Evolutionary conservation across 176 grass and related monocot species (phyloP), one percentile per base, ranked within the genome.

Genomic region (Neostapfia colusana): DNA sequence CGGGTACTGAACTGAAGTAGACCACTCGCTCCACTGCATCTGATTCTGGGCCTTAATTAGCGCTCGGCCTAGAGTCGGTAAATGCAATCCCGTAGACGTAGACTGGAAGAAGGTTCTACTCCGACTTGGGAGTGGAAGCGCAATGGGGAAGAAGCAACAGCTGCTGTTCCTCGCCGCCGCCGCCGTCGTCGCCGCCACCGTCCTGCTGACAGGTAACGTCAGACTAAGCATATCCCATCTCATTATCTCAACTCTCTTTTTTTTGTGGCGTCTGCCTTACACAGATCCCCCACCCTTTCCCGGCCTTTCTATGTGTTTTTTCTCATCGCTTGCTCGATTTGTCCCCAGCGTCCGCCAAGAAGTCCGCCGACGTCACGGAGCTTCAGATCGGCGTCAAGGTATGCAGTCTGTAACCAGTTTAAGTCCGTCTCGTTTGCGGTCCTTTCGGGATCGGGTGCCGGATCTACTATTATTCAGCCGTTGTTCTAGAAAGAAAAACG

Each of bases 311-410:
- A 31, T 26, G 1, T 50, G 73, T 24, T 16, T 15, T 15, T 40
- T 82, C 42, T 81, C 34, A 64, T 62, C 8, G 31, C 26, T 62
- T 24, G 64, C 72, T 67, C 41, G 63, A 77, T 65, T 59, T 70
- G 31, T 38, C 57, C 75, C 18, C 78, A 93, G 91, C 81, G 79
- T 91, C 88, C 54, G 91, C 94, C 10, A 93, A 91, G 84, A 91
- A 97, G 83, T 93, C 88, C 31, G 50, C 23, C 14, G 94, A 93
- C 46, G 88, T 97, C 21, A 93, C 86, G 17, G 81, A 89, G 71
- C 91, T 97, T 54, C 94, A 91, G 91, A 97, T 93, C 81, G 94
- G 91, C 42, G 91, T 93, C 28, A 91, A 93, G 88, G 91, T 91
- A 57, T n/a, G 43, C 58, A 6, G 44, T 70, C 13, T 38, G 10